phyloP scores from a whole-genome alignment of 176 grass and related monocot species.

The Zea luxurians region DNA sequence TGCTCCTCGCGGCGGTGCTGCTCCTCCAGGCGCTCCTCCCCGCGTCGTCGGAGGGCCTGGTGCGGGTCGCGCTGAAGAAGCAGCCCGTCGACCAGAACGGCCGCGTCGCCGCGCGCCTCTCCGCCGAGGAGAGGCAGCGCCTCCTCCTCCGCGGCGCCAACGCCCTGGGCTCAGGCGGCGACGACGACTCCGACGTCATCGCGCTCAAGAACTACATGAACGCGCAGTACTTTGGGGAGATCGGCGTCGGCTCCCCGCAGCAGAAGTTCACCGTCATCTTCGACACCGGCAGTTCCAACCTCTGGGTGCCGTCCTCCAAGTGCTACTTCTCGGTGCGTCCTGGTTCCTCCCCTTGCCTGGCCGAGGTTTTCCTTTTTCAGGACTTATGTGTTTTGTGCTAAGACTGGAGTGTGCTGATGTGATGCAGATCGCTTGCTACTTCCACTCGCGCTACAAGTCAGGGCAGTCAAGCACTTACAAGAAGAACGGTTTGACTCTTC shows the following conservation, averaged over 20 bases:
- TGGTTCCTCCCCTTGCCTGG: neutral
- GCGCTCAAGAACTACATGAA: constrained; percentile 98
- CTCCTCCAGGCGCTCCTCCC: constrained; percentile 44
- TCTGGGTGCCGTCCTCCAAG: constrained; percentile 89
- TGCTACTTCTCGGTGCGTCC: constrained; percentile 89
- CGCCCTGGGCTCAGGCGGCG: constrained; percentile 15
- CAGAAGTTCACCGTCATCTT: constrained; percentile 99
- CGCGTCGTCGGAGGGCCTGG: constrained; percentile 47
- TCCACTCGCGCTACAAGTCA: constrained; percentile 88
- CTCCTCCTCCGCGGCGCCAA: constrained; percentile 22
- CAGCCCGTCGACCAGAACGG: constrained; percentile 46
- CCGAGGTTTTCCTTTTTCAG: neutral
- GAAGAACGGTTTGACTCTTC: constrained; percentile 69
- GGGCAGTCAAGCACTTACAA: constrained; percentile 79
- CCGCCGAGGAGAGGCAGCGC: constrained; percentile 34
- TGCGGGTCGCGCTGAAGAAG: constrained; percentile 76
- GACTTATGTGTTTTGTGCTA: neutral
- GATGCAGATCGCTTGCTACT: constrained; percentile 86
- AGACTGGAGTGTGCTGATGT: constrained; percentile 11
- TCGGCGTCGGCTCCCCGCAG: constrained; percentile 67
- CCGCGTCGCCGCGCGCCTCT: constrained; percentile 47
- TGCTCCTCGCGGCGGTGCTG: constrained; percentile 55
- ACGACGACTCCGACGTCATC: constrained; percentile 58
- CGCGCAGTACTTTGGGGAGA: constrained; percentile 97
- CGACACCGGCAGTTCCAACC: constrained; percentile 97